Evolutionary conservation across 371 early-diverging fungal genomes (phyloP), one percentile per base, ranked within the genome.

Genomic region (Capniomyces stellatus): DNA sequence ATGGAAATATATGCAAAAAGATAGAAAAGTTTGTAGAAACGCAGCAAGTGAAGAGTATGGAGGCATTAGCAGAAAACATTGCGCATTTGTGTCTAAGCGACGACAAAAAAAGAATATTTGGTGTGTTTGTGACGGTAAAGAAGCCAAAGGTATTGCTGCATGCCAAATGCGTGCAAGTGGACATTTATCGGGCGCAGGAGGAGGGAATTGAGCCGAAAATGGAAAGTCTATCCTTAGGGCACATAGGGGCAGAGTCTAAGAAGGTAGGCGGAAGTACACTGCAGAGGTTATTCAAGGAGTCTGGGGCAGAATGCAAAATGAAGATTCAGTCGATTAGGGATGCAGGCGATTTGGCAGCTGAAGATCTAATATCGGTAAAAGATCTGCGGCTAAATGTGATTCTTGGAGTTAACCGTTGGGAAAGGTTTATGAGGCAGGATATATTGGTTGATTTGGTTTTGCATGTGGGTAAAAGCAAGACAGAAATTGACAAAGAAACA

Each of bases 381-480:
- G 79, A 81, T 61, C 67, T 96, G 46, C 70, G 75, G 13, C 69
- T 88, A 15, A 79, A 75, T 56, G 79, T 89, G 19, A 88, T 97
- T 49, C 84, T 97, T 53, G 98, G 98, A 35, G 83, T 94, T 23
- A 88, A 93, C 63, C 80, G 88, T 15, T 93, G 92, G 88, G 97
- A 97, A 71, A 76, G 96, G 15, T 85, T 87, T 61, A 87, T 89
- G 66, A 87, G 86, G 62, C 96, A 97, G 62, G 76, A 83, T 0
- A 84, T 97, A 6, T 62, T 89, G 1, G 58, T 94, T 53, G 84
- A 84, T 53, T 55, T 97, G 52, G 73, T 71, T 28, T 73, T 92
- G 30, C 65, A 74, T 43, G 57, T 61, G 25, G 69, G 61, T 29
- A 56, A 68, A 51, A 54, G 69, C 2, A 46, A 62, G 29, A 50